Evolutionary conservation across 495 filamentous ascomycete species (phyloP), one percentile per base, ranked within the genome.

Genomic region (Baudoinia panamericana): DNA sequence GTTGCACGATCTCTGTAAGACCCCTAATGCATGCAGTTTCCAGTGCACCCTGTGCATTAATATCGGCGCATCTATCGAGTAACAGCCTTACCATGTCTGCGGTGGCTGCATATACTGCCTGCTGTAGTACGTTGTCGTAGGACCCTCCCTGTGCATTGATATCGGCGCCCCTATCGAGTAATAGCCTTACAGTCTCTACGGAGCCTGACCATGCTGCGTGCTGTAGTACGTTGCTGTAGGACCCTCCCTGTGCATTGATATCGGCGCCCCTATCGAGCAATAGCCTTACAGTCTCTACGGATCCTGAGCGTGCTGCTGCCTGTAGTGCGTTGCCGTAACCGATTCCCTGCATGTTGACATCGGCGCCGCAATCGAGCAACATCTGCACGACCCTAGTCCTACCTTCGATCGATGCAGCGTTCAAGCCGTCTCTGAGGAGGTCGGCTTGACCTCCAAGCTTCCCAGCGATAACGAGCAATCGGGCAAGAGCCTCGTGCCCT

Each of bases 81-180:
- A n/a, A n/a, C n/a, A n/a, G n/a, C n/a, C n/a, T n/a, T n/a, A n/a
- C n/a, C n/a, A n/a, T n/a, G 4, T 30, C 12, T 2, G 1, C 5
- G 2, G 28, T 40, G 12, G 43, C 43, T 13, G 36, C 33, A n/a
- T 46, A 43, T 3, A 51, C 36, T 20, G 47, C 43, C 13, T 26
- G 46, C 19, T 46, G 47, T 3, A 51, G 43, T 20, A 43, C 43
- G 20, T 26, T 51, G 23, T 43, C 42, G 24, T 41, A 41, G 2
- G 3, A 12, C 18, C 34, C 41, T 21, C 47, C 36, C 23, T 43
- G 39, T 6, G 27, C 22, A 23, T 43, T 43, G 4, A 42, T 19
- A 34, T 42, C 19, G 10, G 39, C 39, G 16, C 28, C 27, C 10
- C 15, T 40, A 3, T 30, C 23, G 5, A 46, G 12, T 4, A 46